phyloP scores from a whole-genome alignment of 352 stramenopile genomes.

The Globisporangium camurandrum region DNA sequence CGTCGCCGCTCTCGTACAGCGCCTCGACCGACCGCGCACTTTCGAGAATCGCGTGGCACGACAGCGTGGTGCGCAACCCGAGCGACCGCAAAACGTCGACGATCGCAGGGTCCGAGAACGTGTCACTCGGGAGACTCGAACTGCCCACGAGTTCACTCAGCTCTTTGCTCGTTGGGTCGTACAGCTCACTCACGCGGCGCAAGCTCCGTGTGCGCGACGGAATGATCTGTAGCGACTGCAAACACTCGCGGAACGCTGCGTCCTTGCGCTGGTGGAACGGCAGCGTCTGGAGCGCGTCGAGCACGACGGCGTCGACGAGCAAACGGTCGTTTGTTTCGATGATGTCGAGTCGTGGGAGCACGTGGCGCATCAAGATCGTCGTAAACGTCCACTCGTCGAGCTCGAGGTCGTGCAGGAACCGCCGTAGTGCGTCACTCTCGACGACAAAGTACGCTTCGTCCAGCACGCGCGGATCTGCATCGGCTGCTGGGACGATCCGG shows the following conservation, averaged over 20 bases:
- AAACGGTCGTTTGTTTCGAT: conserved; percentile 23
- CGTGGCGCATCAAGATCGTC: conserved; percentile 45
- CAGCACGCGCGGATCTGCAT: conserved; percentile 38
- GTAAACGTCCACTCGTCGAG: conserved; percentile 53
- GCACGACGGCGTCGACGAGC: conserved; percentile 46
- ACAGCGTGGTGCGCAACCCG: conserved; percentile 49
- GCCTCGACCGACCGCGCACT: conserved; percentile 54
- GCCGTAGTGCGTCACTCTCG: conserved; percentile 23
- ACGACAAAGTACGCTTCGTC: conserved; percentile 41
- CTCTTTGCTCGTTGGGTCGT: conserved; percentile 64
- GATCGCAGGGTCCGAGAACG: conserved; percentile 37
- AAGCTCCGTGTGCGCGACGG: conserved; percentile 48
- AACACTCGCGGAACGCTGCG: conserved; percentile 30
- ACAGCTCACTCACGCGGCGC: conserved; percentile 42
- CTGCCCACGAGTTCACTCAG: conserved; percentile 56
- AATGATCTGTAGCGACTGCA: conserved; percentile 36
- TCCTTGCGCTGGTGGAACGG: conserved; percentile 51
- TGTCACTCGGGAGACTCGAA: conserved; percentile 45
- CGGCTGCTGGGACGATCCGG: conserved; percentile 28
- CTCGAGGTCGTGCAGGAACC: conserved; percentile 38
- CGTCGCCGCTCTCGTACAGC: conserved; percentile 24
- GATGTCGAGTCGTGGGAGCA: conserved; percentile 40
- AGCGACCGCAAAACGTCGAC: conserved; percentile 47
- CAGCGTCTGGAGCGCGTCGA: conserved; percentile 32
- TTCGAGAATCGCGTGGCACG: conserved; percentile 64